Percentiles rank a stretch among this genome's conserved stretches.
These are phyloP conservation scores for Gillenia trifoliata DNA, from an alignment of 306 rosid species.

Conservation along the genomic window DNA sequence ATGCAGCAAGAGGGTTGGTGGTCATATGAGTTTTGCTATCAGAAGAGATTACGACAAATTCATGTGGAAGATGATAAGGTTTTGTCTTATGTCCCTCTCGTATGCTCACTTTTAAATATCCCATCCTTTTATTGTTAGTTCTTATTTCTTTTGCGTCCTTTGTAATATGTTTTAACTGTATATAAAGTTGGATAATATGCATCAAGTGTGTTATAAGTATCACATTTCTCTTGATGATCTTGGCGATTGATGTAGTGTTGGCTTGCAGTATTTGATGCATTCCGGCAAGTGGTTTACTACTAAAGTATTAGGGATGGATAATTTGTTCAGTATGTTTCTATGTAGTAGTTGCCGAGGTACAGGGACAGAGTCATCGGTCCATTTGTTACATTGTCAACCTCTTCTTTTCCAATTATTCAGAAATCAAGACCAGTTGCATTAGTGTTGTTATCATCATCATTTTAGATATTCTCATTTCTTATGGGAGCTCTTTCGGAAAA, in stretches of 20 bases:
- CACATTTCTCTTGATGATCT: background rate
- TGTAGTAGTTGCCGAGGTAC: conserved; percentile 4
- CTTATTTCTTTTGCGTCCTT: background rate
- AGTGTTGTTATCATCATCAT: background rate
- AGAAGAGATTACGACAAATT: conserved; percentile 63
- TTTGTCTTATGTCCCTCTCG: conserved; percentile 13
- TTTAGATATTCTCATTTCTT: background rate
- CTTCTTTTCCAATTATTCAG: background rate
- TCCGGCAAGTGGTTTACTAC: background rate
- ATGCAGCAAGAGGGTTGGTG: conserved; percentile 99
- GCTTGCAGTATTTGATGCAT: background rate
- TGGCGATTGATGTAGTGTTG: background rate
- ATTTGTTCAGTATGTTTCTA: conserved; percentile 4
- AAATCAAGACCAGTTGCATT: background rate
- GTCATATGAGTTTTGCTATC: conserved; percentile 96
- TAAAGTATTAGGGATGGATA: background rate
- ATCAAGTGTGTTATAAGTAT: background rate
- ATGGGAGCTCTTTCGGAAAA: background rate
- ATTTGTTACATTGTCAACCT: background rate
- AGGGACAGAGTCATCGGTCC: background rate
- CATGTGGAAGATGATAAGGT: conserved; percentile 91
- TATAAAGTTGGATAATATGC: background rate
- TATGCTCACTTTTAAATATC: background rate
- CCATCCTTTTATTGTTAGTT: background rate
- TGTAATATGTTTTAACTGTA: background rate